phyloP scores from a whole-genome alignment of 2,329 filamentous ascomycete genomes.

The Sporothrix brasiliensis region DNA sequence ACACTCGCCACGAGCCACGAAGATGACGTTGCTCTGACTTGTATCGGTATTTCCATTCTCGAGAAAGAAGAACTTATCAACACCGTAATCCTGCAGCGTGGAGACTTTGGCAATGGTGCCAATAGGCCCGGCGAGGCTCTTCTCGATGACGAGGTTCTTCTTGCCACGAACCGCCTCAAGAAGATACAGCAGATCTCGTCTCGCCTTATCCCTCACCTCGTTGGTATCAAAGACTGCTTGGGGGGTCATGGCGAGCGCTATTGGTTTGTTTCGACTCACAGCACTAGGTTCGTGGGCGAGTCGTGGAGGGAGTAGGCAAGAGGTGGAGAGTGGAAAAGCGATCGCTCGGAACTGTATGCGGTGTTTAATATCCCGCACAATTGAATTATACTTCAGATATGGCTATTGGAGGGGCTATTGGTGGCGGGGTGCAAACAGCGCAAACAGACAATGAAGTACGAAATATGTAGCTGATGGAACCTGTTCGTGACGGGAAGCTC shows the following conservation, averaged over 20 bases:
- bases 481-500: too few species aligned
- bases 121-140: constrained; percentile 83
- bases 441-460: too few species aligned
- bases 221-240: constrained; percentile 71
- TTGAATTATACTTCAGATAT: not conserved
- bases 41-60: constrained; percentile 95
- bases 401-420: not conserved
- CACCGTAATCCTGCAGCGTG: constrained; percentile 92
- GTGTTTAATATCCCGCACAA: not conserved
- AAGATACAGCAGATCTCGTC: constrained; percentile 85
- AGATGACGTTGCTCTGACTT: constrained; percentile 92
- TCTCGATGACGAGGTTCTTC: constrained; percentile 96
- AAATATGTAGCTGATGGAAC: too few species aligned
- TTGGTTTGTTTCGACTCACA: not conserved
- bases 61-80: constrained; percentile 95
- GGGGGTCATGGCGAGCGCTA: constrained; percentile 66
- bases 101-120: constrained; percentile 94
- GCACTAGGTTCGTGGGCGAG: not conserved
- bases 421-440: not conserved
- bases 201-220: constrained; percentile 77
- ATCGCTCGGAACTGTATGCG: not conserved
- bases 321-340: not conserved
- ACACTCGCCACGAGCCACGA: constrained; percentile 88
- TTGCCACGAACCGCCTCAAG: constrained; percentile 98
- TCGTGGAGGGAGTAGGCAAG: not conserved